phyloP scores from a whole-genome alignment of 129 eudicot genomes.

The Gnaphalium uliginosum region DNA sequence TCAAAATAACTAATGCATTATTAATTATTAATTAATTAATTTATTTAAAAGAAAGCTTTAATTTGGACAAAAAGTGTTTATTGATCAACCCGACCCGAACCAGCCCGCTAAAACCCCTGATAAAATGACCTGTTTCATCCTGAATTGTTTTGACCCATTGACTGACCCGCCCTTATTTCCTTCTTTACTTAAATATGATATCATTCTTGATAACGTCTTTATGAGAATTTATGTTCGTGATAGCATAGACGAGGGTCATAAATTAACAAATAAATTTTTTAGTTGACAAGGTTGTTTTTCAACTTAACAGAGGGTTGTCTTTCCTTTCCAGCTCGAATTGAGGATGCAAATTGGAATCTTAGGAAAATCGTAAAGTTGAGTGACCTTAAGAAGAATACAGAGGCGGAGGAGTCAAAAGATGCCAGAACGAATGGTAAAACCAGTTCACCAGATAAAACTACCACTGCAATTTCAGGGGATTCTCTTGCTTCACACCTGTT shows the following conservation, averaged over 20 bases:
- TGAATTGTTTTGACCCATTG: not conserved
- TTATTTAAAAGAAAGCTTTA: too few relatives aligned
- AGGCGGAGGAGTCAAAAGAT: slow-evolving; percentile 30
- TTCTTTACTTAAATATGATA: not conserved
- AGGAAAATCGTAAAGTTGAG: slow-evolving; percentile 41
- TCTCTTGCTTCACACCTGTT: slow-evolving; percentile 36
- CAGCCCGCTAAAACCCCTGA: not conserved
- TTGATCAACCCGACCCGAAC: not conserved
- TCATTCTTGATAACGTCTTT: not conserved
- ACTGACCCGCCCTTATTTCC: not conserved
- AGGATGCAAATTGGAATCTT: slow-evolving; percentile 80
- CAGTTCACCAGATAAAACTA: slow-evolving; percentile 23
- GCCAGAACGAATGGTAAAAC: slow-evolving; percentile 18
- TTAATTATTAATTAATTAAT: too few relatives aligned
- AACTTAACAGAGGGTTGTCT: not conserved
- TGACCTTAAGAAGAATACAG: slow-evolving; percentile 21
- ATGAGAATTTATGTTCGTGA: not conserved
- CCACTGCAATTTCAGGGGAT: slow-evolving; percentile 24
- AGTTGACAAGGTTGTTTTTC: slow-evolving; percentile 3
- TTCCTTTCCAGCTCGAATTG: slow-evolving; percentile 60
- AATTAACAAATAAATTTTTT: not conserved
- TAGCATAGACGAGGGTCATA: not conserved
- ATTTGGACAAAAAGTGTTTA: not conserved
- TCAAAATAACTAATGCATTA: not conserved
- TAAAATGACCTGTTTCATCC: not conserved